Percentiles rank a stretch among this genome's conserved stretches.
phyloP scores from a whole-genome alignment of 176 grass and related monocot genomes.

The Oryza coarctata region DNA sequence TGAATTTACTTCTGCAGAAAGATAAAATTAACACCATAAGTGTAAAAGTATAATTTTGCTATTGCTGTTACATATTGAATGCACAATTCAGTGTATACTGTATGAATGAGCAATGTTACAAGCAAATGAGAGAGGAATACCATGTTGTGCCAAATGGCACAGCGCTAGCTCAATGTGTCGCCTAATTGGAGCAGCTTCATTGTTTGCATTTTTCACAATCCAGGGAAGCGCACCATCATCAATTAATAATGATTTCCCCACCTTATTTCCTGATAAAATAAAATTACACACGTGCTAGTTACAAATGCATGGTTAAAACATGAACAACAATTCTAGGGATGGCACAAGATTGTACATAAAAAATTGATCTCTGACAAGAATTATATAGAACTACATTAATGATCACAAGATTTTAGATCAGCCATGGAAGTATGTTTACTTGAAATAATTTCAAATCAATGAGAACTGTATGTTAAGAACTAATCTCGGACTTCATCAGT shows the following conservation, averaged over 20 bases:
- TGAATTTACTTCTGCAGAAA: conserved; percentile 77
- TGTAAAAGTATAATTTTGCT: not conserved
- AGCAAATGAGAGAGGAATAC: conserved; percentile 31
- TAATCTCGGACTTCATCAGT: not conserved
- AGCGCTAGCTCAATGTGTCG: conserved; percentile 93
- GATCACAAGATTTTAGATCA: not conserved
- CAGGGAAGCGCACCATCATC: conserved; percentile 93
- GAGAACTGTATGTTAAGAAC: not conserved
- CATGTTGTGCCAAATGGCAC: conserved; percentile 97
- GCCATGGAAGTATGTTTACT: conserved; percentile 6
- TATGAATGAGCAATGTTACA: not conserved
- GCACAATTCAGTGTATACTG: not conserved
- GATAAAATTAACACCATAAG: conserved; percentile 15
- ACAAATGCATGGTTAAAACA: not conserved
- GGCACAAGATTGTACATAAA: not conserved
- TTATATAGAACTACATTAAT: not conserved
- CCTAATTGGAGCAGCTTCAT: conserved; percentile 94
- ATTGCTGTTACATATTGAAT: not conserved
- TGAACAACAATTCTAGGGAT: not conserved
- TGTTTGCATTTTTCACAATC: conserved; percentile 97
- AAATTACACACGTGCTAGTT: conserved; percentile 22
- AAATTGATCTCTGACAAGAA: not conserved
- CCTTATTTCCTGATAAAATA: conserved; percentile 65
- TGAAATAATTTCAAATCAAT: not conserved
- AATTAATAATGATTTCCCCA: conserved; percentile 80